Base-by-base conservation (phyloP, 2,329 filamentous ascomycete genomes). In the Aspergillus brunneoviolaceus region DNA sequence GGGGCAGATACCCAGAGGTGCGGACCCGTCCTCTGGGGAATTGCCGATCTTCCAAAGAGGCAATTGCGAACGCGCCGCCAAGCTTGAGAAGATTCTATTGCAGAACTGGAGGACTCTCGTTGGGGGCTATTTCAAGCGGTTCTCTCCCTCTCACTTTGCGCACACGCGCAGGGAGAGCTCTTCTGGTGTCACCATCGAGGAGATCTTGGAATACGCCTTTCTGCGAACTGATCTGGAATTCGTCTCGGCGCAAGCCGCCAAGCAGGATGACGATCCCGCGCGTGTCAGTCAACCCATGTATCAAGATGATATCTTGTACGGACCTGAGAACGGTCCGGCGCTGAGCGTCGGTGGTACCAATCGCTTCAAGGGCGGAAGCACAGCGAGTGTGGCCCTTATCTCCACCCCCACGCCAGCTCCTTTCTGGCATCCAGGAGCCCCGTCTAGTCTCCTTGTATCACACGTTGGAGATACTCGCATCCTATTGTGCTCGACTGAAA, bases 401-500 rank as follows among this genome's bases (percentile, higher is more conserved):
- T 96, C 92, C 0, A 98, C 95, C 0, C 92, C 94, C 0, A 96
- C 92, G 0, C 89, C 93, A 0, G 89, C 89, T 0, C 95, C 95
- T 0, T 99, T 96, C 77, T 99, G 95, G 95, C 91, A 98, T 70
- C 95, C 95, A 0, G 86, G 88, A 4, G 89, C 92, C 0, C 89
- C 91, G 3, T 92, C 90, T 0, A 96, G 92, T 0, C 79, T 99
- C 39, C 79, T 96, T 16, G 89, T 92, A 6, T 92, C 92, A 0
- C 95, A 99, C 73, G 92, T 97, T 2, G 95, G 95, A 61, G 95
- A 99, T 74, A 97, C 92, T 1, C 87, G 95, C 55, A 89, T 97
- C 62, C 81, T 99, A 2, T 86, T 99, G 33, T 98, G 93, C 78
- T 89, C 92, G 57, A 96, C 94, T 0, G 83, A 85, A 14, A 94